Evolutionary conservation across 306 rosid genomes (phyloP).

Genomic region (Fagus crenata): DNA sequence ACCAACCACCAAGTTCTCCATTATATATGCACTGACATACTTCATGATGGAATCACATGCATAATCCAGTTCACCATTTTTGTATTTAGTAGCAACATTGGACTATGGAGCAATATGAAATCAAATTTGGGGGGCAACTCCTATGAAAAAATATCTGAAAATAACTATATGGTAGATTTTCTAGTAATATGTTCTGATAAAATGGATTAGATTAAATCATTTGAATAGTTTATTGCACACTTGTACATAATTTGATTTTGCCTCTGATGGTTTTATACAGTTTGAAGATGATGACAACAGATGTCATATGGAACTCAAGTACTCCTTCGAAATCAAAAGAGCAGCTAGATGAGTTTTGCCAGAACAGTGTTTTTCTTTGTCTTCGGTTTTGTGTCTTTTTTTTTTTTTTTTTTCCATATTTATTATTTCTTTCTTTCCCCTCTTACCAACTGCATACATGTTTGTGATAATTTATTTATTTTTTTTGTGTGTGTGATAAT

Average conservation of each 20-base stretch:
- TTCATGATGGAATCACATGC: background rate
- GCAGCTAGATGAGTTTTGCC: slow-evolving; percentile 23
- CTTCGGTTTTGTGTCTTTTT: background rate
- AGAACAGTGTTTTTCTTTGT: background rate
- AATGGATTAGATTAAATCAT: background rate
- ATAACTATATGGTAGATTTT: background rate
- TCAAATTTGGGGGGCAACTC: background rate
- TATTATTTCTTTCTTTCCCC: background rate
- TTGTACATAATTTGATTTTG: background rate
- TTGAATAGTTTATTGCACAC: background rate
- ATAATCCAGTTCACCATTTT: background rate
- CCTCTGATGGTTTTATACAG: slow-evolving; percentile 20
- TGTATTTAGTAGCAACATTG: background rate
- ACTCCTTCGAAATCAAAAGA: slow-evolving; percentile 51
- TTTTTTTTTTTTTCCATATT: background rate
- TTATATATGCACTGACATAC: background rate
- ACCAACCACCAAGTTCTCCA: background rate
- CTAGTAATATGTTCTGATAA: background rate
- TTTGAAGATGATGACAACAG: slow-evolving; percentile 62
- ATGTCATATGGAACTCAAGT: slow-evolving; percentile 52
- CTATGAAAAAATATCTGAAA: background rate
- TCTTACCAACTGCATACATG: slow-evolving; percentile 3
- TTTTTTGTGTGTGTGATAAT: background rate
- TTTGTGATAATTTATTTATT: background rate
- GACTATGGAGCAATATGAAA: background rate